Conservation (phyloP, 2,329 filamentous ascomycete species). For the Trichophyton schoenleinii region DNA sequence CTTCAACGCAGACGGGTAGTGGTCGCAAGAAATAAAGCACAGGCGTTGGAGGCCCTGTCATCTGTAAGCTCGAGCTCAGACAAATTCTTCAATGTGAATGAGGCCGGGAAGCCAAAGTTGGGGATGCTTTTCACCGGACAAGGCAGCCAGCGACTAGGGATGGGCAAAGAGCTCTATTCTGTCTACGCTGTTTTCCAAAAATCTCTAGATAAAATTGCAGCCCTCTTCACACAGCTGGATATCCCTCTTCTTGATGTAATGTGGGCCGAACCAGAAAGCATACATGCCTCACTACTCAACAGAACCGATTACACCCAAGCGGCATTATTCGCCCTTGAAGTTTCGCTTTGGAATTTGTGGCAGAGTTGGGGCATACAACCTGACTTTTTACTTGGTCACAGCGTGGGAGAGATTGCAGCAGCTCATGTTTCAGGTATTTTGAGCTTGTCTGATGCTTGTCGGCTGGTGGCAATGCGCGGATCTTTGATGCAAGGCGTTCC, state of each 20-base stretch:
- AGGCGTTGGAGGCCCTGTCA: not conserved
- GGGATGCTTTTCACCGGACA: conserved; percentile 31
- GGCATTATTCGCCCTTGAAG: conserved; percentile 29
- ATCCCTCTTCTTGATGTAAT: conserved; percentile 18
- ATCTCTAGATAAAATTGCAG: conserved; percentile 21
- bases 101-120: not conserved
- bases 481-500: not conserved
- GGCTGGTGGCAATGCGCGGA: not conserved
- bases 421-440: conserved; percentile 27
- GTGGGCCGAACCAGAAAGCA: conserved; percentile 16
- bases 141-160: conserved; percentile 27
- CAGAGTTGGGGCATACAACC: conserved; percentile 21
- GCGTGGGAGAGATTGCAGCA: conserved; percentile 31
- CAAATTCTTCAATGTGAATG: not conserved
- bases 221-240: conserved; percentile 14
- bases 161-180: conserved; percentile 35
- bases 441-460: conserved; percentile 19
- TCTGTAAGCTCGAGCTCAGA: not conserved
- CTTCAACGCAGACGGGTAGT: not conserved
- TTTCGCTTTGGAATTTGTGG: conserved; percentile 29
- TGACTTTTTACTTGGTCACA: conserved; percentile 21
- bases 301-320: conserved; percentile 27
- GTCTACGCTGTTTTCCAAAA: conserved; percentile 61
- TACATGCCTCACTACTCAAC: conserved; percentile 25
- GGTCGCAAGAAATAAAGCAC: not conserved